Evolutionary conservation across 176 grass and related monocot species (phyloP), one percentile per base, ranked within the genome.

Genomic region (Musa beccarii): DNA sequence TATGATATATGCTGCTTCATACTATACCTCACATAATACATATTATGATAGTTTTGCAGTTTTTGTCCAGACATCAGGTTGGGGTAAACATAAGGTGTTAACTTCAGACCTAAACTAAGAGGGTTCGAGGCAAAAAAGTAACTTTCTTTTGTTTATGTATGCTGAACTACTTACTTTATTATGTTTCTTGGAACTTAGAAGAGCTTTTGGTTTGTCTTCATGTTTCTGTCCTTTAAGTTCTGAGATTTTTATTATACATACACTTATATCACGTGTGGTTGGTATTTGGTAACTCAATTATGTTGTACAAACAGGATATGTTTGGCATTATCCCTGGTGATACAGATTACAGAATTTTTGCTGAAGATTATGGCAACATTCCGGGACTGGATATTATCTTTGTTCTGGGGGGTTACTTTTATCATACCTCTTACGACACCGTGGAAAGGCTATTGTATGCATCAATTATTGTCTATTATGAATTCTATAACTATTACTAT

Each of bases 321-420:
- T 98, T 98, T 85, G 94, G 94, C 84, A 87, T 98, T 85, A 89
- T 98, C 34, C 94, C 94, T 54, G 94, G 94, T 75, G 94, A 98
- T 87, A 98, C 94, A 78, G 94, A 98, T 82, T 98, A 93, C 79
- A 98, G 94, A 85, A 93, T 98, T 75, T 90, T 98, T 84, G 90
- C 94, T 85, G 78, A 93, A 85, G 94, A 98, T 86, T 85, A 87
- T 81, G 86, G 81, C 3, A 91, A 93, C 53, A 93, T 98, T 81
- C 94, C 94, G 23, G 94, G 94, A 88, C 84, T 98, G 65, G 94
- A 98, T 93, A 93, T 93, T 73, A 98, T 98, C 74, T 98, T 98
- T 91, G 90, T 98, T 80, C 84, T 98, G 25, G 94, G 94, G 79
- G 94, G 94, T 81, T 98, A 98, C 85, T 98, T 91, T 83, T 98